phyloP scores from a whole-genome alignment of 371 early-diverging fungal species.

The Syncephalastrum contaminatum region DNA sequence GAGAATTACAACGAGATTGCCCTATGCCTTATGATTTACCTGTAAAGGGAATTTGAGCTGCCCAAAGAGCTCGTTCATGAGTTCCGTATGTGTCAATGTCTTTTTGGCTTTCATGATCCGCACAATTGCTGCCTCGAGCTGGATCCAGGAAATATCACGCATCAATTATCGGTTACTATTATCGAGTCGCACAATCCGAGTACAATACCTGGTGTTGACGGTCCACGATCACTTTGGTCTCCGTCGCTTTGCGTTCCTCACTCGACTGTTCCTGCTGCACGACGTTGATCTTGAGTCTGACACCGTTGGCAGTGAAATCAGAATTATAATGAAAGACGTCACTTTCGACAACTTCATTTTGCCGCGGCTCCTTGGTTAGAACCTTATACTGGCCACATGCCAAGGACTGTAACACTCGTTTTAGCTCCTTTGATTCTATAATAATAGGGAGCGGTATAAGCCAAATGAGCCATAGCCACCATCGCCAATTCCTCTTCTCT shows the following conservation, averaged over 20 bases:
- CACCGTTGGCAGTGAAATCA: slow-evolving; percentile 60
- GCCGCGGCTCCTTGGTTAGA: slow-evolving; percentile 9
- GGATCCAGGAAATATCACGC: not conserved
- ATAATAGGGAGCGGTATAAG: not conserved
- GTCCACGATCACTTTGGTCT: slow-evolving; percentile 75
- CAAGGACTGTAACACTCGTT: slow-evolving; percentile 75
- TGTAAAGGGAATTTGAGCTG: slow-evolving; percentile 79
- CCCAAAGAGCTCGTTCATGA: slow-evolving; percentile 72
- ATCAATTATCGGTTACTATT: too few relatives aligned
- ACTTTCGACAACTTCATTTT: too few relatives aligned
- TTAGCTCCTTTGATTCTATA: slow-evolving; percentile 67
- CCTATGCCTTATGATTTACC: slow-evolving; percentile 38
- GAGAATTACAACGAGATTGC: not conserved
- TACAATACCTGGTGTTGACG: slow-evolving; percentile 64
- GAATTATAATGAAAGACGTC: slow-evolving; percentile 61
- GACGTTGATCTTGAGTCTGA: slow-evolving; percentile 78
- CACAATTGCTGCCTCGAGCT: slow-evolving; percentile 93
- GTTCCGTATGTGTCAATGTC: slow-evolving; percentile 59
- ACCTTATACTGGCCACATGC: slow-evolving; percentile 75
- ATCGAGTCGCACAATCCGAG: too few relatives aligned
- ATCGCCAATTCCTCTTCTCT: not conserved
- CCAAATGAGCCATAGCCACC: not conserved
- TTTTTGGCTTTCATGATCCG: slow-evolving; percentile 91
- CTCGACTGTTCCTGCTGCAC: slow-evolving; percentile 74
- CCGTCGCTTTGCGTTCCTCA: slow-evolving; percentile 73